These are phyloP conservation scores for Choiromyces venosus DNA, from an alignment of 495 filamentous ascomycete species.

Conservation along the genomic window DNA sequence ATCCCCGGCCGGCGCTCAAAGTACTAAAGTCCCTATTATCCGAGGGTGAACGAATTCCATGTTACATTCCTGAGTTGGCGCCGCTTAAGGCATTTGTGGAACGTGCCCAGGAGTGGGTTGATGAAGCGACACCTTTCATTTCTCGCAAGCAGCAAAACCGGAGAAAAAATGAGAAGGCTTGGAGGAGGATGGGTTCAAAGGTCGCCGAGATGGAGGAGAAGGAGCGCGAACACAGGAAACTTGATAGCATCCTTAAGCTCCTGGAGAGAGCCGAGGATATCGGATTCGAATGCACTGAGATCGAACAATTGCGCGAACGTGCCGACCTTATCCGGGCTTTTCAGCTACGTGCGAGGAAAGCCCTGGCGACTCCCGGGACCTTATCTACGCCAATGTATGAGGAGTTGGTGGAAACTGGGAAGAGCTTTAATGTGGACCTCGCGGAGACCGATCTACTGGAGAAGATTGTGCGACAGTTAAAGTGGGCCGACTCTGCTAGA, in stretches of 20 bases:
- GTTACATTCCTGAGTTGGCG: slow-evolving; percentile 77
- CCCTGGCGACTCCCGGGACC: slow-evolving; percentile 57
- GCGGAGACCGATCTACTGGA: slow-evolving; percentile 84
- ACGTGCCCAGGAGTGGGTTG: slow-evolving; percentile 94
- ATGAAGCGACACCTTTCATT: slow-evolving; percentile 94
- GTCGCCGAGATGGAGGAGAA: slow-evolving; percentile 79
- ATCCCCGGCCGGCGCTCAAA: slow-evolving; percentile 78
- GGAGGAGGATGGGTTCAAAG: slow-evolving; percentile 64
- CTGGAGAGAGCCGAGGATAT: slow-evolving; percentile 79
- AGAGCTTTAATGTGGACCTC: slow-evolving; percentile 87
- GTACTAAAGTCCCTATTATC: slow-evolving; percentile 72
- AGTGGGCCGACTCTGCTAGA: slow-evolving; percentile 77
- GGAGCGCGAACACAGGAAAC: slow-evolving; percentile 79
- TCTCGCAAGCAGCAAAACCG: slow-evolving; percentile 97
- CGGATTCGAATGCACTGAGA: slow-evolving; percentile 92
- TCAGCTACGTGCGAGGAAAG: slow-evolving; percentile 66
- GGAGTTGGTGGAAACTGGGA: slow-evolving; percentile 79
- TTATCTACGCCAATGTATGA: slow-evolving; percentile 70
- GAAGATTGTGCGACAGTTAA: slow-evolving; percentile 71
- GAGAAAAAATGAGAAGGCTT: slow-evolving; percentile 91
- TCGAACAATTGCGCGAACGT: slow-evolving; percentile 77
- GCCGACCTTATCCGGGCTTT: slow-evolving; percentile 81
- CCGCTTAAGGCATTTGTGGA: slow-evolving; percentile 84
- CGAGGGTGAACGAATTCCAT: slow-evolving; percentile 97
- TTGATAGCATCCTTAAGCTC: slow-evolving; percentile 81